phyloP scores from a whole-genome alignment of 1,284 basidiomycete genomes.

The Austroboletus niveus region DNA sequence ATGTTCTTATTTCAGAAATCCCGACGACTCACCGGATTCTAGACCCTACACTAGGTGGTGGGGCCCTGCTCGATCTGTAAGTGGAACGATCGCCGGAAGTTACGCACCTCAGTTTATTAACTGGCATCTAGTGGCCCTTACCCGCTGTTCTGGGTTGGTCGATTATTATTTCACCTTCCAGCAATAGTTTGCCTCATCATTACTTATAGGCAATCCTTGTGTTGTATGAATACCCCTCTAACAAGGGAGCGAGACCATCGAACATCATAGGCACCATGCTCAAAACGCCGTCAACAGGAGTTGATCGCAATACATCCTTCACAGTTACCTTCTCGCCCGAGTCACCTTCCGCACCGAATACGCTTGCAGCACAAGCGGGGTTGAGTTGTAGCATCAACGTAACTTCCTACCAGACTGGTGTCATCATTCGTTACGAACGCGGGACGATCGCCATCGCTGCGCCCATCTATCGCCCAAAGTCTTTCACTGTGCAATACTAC shows the following conservation, averaged over 20 bases:
- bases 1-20: conserved; percentile 44
- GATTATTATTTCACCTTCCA: background rate
- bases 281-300: conserved; percentile 73
- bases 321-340: conserved; percentile 62
- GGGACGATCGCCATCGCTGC: conserved; percentile 62
- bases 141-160: conserved; percentile 71
- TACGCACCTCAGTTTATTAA: conserved; percentile 1
- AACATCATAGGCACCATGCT: conserved; percentile 62
- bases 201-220: conserved; percentile 61
- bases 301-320: conserved; percentile 79
- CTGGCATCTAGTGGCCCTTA: conserved; percentile 66
- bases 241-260: conserved; percentile 55
- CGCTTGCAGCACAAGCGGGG: conserved; percentile 62
- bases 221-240: conserved; percentile 78
- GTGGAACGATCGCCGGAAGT: conserved; percentile 20
- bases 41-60: conserved; percentile 81
- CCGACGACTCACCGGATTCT: conserved; percentile 73
- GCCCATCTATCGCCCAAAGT: conserved; percentile 63
- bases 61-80: conserved; percentile 81
- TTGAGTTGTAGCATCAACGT: conserved; percentile 63
- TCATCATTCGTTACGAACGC: conserved; percentile 63
- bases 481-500: conserved; percentile 63
- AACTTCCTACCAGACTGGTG: conserved; percentile 45
- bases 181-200: conserved; percentile 9
- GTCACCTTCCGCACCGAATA: conserved; percentile 33